Percentiles rank a stretch among this genome's conserved stretches.
Conservation (phyloP, 2,329 filamentous ascomycete genomes). For the Dothideomycetes sp. region DNA sequence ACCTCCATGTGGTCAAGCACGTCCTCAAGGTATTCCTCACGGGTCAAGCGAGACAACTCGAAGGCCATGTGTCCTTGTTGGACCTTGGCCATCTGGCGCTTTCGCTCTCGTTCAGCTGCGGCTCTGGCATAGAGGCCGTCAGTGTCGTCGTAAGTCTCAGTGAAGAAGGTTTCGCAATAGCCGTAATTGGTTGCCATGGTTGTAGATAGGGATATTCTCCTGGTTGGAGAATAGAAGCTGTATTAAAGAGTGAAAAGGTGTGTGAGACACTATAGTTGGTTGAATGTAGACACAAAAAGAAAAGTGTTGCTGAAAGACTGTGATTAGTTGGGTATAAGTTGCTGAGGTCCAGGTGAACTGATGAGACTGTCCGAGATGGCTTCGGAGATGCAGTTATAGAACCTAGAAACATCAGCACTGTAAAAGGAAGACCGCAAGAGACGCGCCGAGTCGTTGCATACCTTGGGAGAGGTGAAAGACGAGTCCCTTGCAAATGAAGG, state of each 20-base stretch:
- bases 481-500: slow-evolving; percentile 16
- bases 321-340: slow-evolving; percentile 45
- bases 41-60: slow-evolving; percentile 75
- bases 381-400: slow-evolving; percentile 28
- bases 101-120: slow-evolving; percentile 63
- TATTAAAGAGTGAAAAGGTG: slow-evolving; percentile 16
- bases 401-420: not conserved
- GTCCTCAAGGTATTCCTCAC: slow-evolving; percentile 88
- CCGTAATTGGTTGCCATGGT: slow-evolving; percentile 51
- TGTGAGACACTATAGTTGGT: slow-evolving; percentile 19
- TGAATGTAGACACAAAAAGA: slow-evolving; percentile 15
- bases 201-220: slow-evolving; percentile 40
- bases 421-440: slow-evolving; percentile 15
- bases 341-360: slow-evolving; percentile 9
- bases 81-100: slow-evolving; percentile 69
- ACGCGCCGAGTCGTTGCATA: slow-evolving; percentile 27
- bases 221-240: slow-evolving; percentile 31
- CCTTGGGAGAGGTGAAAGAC: slow-evolving; percentile 32
- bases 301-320: slow-evolving; percentile 45
- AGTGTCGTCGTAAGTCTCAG: slow-evolving; percentile 51
- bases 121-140: slow-evolving; percentile 45
- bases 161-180: slow-evolving; percentile 60
- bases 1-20: slow-evolving; percentile 87
- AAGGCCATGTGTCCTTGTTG: slow-evolving; percentile 81
- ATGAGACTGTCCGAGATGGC: slow-evolving; percentile 13